Evolutionary conservation across 352 stramenopile species (phyloP).

Genomic region (Pythium insidiosum): DNA sequence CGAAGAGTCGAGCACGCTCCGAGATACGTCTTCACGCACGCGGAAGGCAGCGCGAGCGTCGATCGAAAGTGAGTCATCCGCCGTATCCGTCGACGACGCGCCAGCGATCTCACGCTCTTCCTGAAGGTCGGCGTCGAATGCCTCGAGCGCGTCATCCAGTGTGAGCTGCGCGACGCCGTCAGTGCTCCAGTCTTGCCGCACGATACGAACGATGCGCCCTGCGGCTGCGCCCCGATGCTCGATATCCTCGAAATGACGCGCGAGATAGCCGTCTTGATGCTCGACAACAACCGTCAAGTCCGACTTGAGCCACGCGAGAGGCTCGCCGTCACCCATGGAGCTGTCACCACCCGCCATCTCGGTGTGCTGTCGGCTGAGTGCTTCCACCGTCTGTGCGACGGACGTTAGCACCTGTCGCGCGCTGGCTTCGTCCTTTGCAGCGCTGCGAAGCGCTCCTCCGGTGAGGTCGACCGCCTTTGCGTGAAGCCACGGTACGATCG

Average conservation of each 20-base stretch:
- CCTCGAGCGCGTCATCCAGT: constrained; percentile 16
- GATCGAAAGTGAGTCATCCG: constrained; percentile 1
- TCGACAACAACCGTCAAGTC: constrained; percentile 10
- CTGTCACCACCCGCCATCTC: too few species aligned
- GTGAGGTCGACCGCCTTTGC: constrained; percentile 4
- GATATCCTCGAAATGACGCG: constrained; percentile 5
- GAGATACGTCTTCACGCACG: constrained; percentile 8
- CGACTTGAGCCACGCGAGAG: not conserved
- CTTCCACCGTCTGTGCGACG: constrained; percentile 7
- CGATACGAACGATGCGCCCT: constrained; percentile 6
- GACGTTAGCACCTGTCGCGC: constrained; percentile 10
- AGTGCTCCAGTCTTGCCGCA: constrained; percentile 10
- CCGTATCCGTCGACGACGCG: not conserved
- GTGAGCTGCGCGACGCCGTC: constrained; percentile 9
- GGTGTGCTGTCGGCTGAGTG: too few species aligned
- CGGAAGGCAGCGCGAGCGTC: constrained; percentile 10
- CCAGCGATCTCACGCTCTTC: constrained; percentile 16
- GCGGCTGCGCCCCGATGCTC: not conserved
- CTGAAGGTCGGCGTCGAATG: constrained; percentile 6
- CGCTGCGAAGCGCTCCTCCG: constrained; percentile 8
- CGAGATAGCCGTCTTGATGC: constrained; percentile 9
- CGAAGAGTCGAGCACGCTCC: not conserved
- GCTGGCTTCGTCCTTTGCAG: constrained; percentile 3
- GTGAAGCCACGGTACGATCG: constrained; percentile 4
- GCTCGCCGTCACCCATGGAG: not conserved